Base-by-base conservation (phyloP, 805 yeast genomes). In the Brettanomyces sp. region DNA sequence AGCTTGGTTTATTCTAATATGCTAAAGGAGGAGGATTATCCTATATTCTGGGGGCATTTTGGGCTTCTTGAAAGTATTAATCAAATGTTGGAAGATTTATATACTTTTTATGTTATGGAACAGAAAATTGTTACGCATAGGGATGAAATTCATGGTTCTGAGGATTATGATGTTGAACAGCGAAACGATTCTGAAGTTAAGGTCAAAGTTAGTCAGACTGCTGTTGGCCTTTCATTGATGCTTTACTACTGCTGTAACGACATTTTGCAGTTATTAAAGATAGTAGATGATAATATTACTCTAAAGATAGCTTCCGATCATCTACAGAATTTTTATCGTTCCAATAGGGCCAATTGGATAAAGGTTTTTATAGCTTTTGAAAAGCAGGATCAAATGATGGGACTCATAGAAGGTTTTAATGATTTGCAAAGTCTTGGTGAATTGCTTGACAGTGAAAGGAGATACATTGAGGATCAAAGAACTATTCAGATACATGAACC, bases 371-470 rank as follows among this genome's bases (percentile, higher is more conserved):
- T 82, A 11, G 57, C 68, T n/a, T 59, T 75, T 45, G 72, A 73
- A 6, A 66, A 75, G 42, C 69, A 72, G 36, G 65, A 68, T 6
- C 78, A 77, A 24, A 85, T 90, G 0, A 58, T 84, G 22, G 63
- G 65, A 6, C 69, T 88, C 28, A 77, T 88, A 0, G 95, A 85
- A 51, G 66, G 70, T 24, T 84, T 80, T 60, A 60, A 66, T 14
- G 95, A 89, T 57, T 72, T 82, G 54, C 66, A 75, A 33, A 78
- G 90, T 1, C 62, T 89, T 25, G 82, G 82, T 0, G 76, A 65
- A 35, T 64, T 77, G 7, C 59, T 77, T 5, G 77, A 72, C n/a
- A 67, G 67, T 36, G 70, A 68, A 44, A 65, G 76, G 52, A 67
- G 58, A 35, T 43, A 45, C 12, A 40, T 52, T 18, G 34, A 72